Base-by-base conservation (phyloP, 2,329 filamentous ascomycete species). In the Myrmaecium sp. region DNA sequence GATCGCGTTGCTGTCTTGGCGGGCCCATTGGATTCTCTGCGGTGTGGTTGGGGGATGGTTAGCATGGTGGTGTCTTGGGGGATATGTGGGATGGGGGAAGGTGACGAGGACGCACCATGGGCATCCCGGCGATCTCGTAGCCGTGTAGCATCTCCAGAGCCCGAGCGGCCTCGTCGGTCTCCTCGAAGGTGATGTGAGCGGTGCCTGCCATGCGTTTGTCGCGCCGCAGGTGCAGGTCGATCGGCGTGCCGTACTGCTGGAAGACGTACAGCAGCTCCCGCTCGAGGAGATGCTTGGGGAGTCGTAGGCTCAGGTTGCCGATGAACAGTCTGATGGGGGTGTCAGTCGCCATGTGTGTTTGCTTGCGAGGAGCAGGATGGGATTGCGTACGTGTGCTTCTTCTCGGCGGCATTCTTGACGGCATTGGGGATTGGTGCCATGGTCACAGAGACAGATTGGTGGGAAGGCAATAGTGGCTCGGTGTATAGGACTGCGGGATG, bases 201-300 rank as follows among this genome's bases (percentile, higher is more conserved):
- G 98, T 89, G 3, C 89, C 89, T 26, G 89, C 76, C 84, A 95
- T 94, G 57, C 82, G 82, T 50, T 65, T 64, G 1, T 81, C 92
- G 58, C 83, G 91, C 40, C 94, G 62, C 16, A 81, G 80, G 25
- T 94, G 78, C 12, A 98, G 70, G 48, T 98, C 89, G 31, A 98
- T 69, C 10, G 98, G 78, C 1, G 82, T 73, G 21, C 89, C 89
- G 48, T 93, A 92, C 9, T 83, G 92, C 7, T 83, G 82, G 52
- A 95, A 95, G 8, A 95, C 67, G 52, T 83, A 79, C 57, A 98
- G 98, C 16, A 98, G 66, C 4, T 77, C 76, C 23, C 81, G 76
- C 43, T 83, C 74, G 21, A 98, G 58, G 49, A 95, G 84, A 33
- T 69, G 63, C 52, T 95, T 98, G 44, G 78, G 79, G 35, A 95